These are phyloP conservation scores for Pholiota microspora DNA, from an alignment of 768 basidiomycete genomes.

Conservation along the genomic window DNA sequence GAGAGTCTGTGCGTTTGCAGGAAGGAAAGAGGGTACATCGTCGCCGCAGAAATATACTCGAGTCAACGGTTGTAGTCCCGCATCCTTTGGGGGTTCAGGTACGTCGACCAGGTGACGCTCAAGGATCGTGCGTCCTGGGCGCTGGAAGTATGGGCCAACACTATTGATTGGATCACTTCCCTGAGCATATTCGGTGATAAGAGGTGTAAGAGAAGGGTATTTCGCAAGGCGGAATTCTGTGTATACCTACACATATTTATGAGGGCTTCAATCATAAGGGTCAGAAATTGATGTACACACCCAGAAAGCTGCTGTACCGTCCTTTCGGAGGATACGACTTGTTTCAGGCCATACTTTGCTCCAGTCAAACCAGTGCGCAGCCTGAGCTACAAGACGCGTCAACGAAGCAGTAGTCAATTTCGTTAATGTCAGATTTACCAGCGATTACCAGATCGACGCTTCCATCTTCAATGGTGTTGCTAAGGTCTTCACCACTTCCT, in stretches of 20 bases:
- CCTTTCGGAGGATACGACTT: slow-evolving; percentile 52
- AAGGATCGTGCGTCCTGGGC: slow-evolving; percentile 76
- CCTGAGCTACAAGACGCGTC: slow-evolving; percentile 68
- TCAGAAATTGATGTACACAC: slow-evolving; percentile 42
- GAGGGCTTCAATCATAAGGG: no score
- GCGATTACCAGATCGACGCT: slow-evolving; percentile 68
- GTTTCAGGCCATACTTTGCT: slow-evolving; percentile 68
- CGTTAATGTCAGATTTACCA: no score
- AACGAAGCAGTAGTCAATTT: no score
- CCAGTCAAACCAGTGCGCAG: slow-evolving; percentile 84
- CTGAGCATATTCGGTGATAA: slow-evolving; percentile 63
- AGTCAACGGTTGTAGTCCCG: slow-evolving; percentile 40
- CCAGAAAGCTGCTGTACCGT: slow-evolving; percentile 75
- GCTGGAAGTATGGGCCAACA: slow-evolving; percentile 75
- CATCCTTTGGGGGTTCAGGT: slow-evolving; percentile 43
- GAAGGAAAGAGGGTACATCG: slow-evolving; percentile 35
- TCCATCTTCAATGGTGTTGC: slow-evolving; percentile 39
- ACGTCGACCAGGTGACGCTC: slow-evolving; percentile 69
- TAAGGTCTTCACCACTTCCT: slow-evolving; percentile 54
- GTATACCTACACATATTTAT: slow-evolving; percentile 45
- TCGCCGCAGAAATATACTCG: slow-evolving; percentile 56
- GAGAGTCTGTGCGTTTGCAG: slow-evolving; percentile 23
- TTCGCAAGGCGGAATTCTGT: slow-evolving; percentile 70
- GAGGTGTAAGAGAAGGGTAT: slow-evolving; percentile 54
- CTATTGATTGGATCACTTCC: slow-evolving; percentile 51